These are phyloP conservation scores for Blastobotrys capitulatus DNA, from an alignment of 1,139 yeast genomes.

Conservation along the genomic window DNA sequence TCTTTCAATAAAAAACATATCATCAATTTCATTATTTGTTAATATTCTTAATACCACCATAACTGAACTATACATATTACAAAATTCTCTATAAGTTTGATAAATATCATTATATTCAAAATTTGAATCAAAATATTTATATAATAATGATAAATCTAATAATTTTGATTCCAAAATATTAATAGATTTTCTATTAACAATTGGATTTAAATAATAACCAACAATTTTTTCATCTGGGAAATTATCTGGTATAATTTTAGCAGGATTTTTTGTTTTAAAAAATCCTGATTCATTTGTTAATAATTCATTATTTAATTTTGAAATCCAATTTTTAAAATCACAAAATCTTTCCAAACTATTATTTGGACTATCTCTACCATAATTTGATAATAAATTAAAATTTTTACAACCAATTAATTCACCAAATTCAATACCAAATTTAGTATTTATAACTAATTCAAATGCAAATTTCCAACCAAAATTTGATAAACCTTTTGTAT, in stretches of 20 bases:
- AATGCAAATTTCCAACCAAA: conserved; percentile 30
- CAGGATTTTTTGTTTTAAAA: conserved; percentile 17
- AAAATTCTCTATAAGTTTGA: conserved; percentile 3
- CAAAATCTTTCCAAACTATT: not conserved
- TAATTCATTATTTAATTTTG: conserved; percentile 21
- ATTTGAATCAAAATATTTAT: not conserved
- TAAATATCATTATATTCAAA: not conserved
- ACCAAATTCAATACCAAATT: conserved; percentile 23
- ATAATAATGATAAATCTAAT: not conserved
- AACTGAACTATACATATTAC: not conserved
- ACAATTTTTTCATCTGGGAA: conserved; percentile 20
- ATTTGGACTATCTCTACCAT: not conserved
- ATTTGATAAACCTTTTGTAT: conserved; percentile 25
- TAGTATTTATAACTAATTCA: conserved; percentile 24
- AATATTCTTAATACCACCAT: not conserved
- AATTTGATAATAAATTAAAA: not conserved
- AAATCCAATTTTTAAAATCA: conserved; percentile 17
- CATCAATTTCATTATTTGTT: not conserved
- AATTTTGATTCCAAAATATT: not conserved
- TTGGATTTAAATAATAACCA: conserved; percentile 18
- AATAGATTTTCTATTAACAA: conserved; percentile 4
- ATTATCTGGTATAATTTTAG: conserved; percentile 13
- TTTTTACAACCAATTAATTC: conserved; percentile 14
- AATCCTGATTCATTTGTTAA: conserved; percentile 21
- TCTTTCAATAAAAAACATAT: not conserved